Conservation (phyloP, 257 asterid genomes). For the Nyctanthes arbortristis region DNA sequence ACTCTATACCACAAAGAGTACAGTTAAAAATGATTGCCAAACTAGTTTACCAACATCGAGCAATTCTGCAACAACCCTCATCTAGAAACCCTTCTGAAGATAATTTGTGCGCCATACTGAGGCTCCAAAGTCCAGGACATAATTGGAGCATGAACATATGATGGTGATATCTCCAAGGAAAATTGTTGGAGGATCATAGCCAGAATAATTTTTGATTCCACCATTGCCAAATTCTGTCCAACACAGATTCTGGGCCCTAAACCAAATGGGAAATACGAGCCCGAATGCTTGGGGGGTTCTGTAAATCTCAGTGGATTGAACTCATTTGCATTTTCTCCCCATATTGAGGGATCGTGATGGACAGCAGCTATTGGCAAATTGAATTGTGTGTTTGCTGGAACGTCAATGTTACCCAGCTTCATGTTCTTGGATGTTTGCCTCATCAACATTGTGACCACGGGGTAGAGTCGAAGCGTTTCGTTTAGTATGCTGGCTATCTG, state of each 20-base stretch:
- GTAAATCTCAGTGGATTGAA: conserved; percentile 42
- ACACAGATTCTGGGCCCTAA: conserved; percentile 42
- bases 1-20: background rate
- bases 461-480: conserved; percentile 38
- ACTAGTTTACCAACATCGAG: background rate
- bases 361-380: conserved; percentile 29
- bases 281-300: conserved; percentile 30
- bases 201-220: conserved; percentile 38
- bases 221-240: conserved; percentile 39
- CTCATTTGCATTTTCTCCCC: conserved; percentile 45
- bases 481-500: conserved; percentile 33
- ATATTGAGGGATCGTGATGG: conserved; percentile 32
- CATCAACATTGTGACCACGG: conserved; percentile 23
- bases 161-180: conserved; percentile 34
- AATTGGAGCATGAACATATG: conserved; percentile 38
- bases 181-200: conserved; percentile 33
- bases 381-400: conserved; percentile 36
- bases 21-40: background rate
- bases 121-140: conserved; percentile 29
- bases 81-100: conserved; percentile 23
- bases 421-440: conserved; percentile 27
- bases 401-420: conserved; percentile 29
- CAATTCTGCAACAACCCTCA: background rate
- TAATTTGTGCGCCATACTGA: conserved; percentile 35
- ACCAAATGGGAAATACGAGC: conserved; percentile 36